Conservation (phyloP, 1,284 basidiomycete genomes). For the Cystobasidium slooffiae region DNA sequence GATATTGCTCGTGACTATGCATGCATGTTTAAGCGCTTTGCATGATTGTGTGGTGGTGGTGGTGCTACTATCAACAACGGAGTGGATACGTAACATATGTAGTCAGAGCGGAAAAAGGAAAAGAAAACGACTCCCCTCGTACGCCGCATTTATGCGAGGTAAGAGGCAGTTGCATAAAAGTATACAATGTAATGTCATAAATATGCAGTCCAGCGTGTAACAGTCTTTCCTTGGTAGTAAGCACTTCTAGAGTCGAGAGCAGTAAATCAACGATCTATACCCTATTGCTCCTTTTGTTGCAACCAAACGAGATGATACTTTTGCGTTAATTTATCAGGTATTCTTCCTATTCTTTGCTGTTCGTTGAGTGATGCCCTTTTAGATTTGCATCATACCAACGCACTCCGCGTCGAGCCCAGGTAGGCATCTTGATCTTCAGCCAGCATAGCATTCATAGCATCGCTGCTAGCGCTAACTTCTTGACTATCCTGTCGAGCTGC, state of each 20-base stretch:
- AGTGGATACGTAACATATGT: neutral
- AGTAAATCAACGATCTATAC: too few relatives aligned
- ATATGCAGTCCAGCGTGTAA: too few relatives aligned
- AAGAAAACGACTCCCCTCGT: neutral
- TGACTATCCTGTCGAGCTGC: constrained; percentile 49
- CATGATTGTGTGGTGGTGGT: neutral
- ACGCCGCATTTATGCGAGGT: too few relatives aligned
- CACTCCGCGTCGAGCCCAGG: constrained; percentile 11
- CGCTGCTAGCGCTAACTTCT: constrained; percentile 59
- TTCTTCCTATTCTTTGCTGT: neutral
- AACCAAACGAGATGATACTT: neutral
- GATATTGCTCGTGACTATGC: too few relatives aligned
- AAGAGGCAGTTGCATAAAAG: too few relatives aligned
- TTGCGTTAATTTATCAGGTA: neutral
- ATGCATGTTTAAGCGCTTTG: neutral
- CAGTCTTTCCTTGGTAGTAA: too few relatives aligned
- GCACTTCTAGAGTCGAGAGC: too few relatives aligned
- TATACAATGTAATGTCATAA: too few relatives aligned
- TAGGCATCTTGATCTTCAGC: constrained; percentile 52
- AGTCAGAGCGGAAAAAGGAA: neutral
- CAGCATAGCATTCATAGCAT: constrained; percentile 52
- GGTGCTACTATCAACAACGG: neutral
- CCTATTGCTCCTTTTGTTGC: too few relatives aligned
- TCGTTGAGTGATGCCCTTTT: neutral
- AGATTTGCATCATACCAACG: neutral